These are phyloP conservation scores for Colletotrichum melonis DNA, from an alignment of 2,329 filamentous ascomycete species.

Conservation along the genomic window DNA sequence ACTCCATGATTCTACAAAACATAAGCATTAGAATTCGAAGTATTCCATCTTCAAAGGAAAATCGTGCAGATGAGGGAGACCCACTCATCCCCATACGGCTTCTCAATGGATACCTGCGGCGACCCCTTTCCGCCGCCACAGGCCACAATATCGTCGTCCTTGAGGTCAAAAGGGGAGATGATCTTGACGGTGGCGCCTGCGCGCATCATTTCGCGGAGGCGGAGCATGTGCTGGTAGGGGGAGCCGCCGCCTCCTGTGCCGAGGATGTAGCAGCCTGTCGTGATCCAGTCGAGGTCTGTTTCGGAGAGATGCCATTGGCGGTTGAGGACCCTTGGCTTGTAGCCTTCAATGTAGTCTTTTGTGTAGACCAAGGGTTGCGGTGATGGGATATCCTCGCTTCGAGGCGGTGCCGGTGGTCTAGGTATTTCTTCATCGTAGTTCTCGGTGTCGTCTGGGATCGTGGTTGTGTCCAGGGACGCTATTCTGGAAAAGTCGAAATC, in stretches of 20 bases:
- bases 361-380: neutral
- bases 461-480: neutral
- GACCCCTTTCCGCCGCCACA: slow-evolving; percentile 58
- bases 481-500: slow-evolving; percentile 58
- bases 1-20: slow-evolving; percentile 51
- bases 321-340: slow-evolving; percentile 44
- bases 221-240: slow-evolving; percentile 54
- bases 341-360: slow-evolving; percentile 45
- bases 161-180: slow-evolving; percentile 57
- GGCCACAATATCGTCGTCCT: slow-evolving; percentile 62
- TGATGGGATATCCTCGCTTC: slow-evolving; percentile 24
- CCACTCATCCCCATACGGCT: slow-evolving; percentile 41
- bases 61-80: neutral
- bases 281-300: slow-evolving; percentile 48
- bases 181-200: slow-evolving; percentile 62
- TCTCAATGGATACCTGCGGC: slow-evolving; percentile 71
- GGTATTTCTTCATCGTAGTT: neutral
- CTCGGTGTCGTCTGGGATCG: neutral
- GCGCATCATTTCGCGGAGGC: slow-evolving; percentile 62
- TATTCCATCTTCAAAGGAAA: too few relatives aligned
- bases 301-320: slow-evolving; percentile 51
- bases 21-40: too few relatives aligned
- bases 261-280: slow-evolving; percentile 49
- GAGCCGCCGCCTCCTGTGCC: slow-evolving; percentile 52
- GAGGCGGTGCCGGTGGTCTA: neutral